These are phyloP conservation scores for barley (Hordeum vulgare) DNA, from an alignment of 176 grass and related monocot genomes.

Conservation along the genomic window MorexV3_pseudomolecules_assembly NC_058519.1:607671297-607671796, in stretches of 20 bases:
- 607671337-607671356: not conserved
- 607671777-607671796: not conserved
- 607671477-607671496: constrained; percentile 78
- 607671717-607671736: not conserved
- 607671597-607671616: not conserved
- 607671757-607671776: not conserved
- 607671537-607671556: not conserved
- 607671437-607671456: constrained; percentile 80
- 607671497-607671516: constrained; percentile 62
- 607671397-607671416: constrained; percentile 72
- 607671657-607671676: not conserved
- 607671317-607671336: not conserved
- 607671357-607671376: constrained; percentile 40
- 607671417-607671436: constrained; percentile 72
- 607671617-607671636: not conserved
- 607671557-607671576: not conserved
- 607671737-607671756: not conserved
- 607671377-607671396: constrained; percentile 91
- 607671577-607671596: not conserved
- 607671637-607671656: not conserved
- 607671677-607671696: not conserved
- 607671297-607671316: not conserved
- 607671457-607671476: constrained; percentile 55
- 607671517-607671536: not conserved
- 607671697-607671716: not conserved